A percentile compares a stretch with the other conserved stretches of the same genome.
Evolutionary conservation across 805 yeast species (phyloP).

Genomic region (Starmerella bombi): DNA sequence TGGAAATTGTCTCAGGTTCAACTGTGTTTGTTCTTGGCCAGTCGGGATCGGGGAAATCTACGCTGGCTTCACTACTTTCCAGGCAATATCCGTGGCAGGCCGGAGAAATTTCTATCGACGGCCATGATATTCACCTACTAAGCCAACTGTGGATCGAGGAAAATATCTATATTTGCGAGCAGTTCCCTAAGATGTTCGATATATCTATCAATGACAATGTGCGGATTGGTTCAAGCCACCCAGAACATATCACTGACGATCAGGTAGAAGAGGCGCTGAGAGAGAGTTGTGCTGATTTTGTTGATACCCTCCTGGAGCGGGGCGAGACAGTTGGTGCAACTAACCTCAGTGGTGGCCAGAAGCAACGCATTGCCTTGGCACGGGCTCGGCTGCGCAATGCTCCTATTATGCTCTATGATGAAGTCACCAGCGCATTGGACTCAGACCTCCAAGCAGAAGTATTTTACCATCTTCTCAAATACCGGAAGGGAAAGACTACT

Average conservation of each 20-base stretch:
- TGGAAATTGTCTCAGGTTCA: slow-evolving; percentile 35
- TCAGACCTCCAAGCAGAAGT: slow-evolving; percentile 34
- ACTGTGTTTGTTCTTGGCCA: slow-evolving; percentile 63
- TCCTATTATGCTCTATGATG: slow-evolving; percentile 72
- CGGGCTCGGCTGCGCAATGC: slow-evolving; percentile 64
- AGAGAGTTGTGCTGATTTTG: slow-evolving; percentile 40
- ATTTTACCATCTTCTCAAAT: slow-evolving; percentile 38
- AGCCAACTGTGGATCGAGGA: slow-evolving; percentile 41
- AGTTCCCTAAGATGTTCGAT: slow-evolving; percentile 50
- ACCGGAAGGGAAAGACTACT: slow-evolving; percentile 63
- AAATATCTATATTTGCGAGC: slow-evolving; percentile 64
- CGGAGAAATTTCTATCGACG: slow-evolving; percentile 54
- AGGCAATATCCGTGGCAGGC: slow-evolving; percentile 39
- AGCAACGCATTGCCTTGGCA: slow-evolving; percentile 72
- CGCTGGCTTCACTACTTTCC: slow-evolving; percentile 50
- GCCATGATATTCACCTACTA: slow-evolving; percentile 33
- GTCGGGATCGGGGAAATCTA: slow-evolving; percentile 92
- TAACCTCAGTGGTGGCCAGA: slow-evolving; percentile 76
- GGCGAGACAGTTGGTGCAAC: slow-evolving; percentile 36
- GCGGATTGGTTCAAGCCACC: slow-evolving; percentile 33
- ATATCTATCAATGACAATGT: slow-evolving; percentile 54
- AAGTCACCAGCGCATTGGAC: slow-evolving; percentile 75
- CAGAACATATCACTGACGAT: slow-evolving; percentile 20
- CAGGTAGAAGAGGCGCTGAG: slow-evolving; percentile 35
- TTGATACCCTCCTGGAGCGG: slow-evolving; percentile 41